Percentiles rank a stretch among this genome's conserved stretches.
These are phyloP conservation scores for Phoma sp. DNA, from an alignment of 2,329 filamentous ascomycete species.

Conservation along the genomic window DNA sequence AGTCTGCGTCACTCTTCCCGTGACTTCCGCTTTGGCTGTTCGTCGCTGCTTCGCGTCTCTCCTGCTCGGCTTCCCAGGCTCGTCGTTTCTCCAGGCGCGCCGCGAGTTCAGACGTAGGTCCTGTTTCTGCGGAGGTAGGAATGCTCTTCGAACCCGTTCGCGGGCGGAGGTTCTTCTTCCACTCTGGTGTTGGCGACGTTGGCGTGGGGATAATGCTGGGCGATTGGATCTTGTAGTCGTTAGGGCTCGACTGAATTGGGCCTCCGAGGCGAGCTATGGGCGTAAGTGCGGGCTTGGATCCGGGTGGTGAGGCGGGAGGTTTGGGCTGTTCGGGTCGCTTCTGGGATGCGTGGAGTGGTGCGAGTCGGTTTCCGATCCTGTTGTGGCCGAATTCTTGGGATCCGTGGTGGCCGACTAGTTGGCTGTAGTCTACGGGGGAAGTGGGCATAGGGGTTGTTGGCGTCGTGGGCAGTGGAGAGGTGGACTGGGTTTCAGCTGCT, in stretches of 20 bases:
- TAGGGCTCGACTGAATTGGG: not conserved
- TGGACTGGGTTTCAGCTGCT: not conserved
- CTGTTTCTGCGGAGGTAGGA: constrained; percentile 6
- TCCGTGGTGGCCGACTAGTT: constrained; percentile 10
- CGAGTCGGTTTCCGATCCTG: constrained; percentile 29
- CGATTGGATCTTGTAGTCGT: not conserved
- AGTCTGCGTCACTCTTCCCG: not conserved
- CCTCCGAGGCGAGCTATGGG: constrained; percentile 28
- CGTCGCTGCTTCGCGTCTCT: constrained; percentile 2
- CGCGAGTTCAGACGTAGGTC: constrained; percentile 7
- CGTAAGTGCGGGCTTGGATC: constrained; percentile 15
- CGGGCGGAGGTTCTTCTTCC: constrained; percentile 6
- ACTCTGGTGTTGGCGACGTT: not conserved
- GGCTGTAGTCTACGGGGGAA: constrained; percentile 24
- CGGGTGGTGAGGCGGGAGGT: constrained; percentile 6
- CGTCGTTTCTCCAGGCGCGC: constrained; percentile 9
- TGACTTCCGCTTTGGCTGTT: not conserved
- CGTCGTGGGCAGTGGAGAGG: not conserved
- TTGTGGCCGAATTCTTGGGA: constrained; percentile 29
- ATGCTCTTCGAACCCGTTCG: constrained; percentile 6
- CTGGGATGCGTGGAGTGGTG: constrained; percentile 34
- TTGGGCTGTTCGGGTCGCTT: constrained; percentile 15
- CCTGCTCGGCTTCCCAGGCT: constrained; percentile 16
- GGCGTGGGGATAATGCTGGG: not conserved
- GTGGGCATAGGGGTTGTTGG: not conserved